These are phyloP conservation scores for Pyrrhoderma lamaoense DNA, from an alignment of 1,284 basidiomycete species.

Conservation along the genomic window DNA sequence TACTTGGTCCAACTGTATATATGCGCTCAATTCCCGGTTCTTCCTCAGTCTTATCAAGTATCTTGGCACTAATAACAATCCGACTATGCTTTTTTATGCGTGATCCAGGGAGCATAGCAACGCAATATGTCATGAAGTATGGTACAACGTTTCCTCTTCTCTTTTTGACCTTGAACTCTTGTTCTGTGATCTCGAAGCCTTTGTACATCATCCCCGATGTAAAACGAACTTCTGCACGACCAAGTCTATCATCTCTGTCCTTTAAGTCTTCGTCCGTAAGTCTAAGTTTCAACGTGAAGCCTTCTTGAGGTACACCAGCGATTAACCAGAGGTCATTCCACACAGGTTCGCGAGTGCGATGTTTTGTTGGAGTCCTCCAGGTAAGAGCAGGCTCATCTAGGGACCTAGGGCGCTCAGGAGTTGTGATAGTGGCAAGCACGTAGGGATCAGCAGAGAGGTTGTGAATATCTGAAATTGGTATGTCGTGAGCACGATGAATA, in stretches of 20 bases:
- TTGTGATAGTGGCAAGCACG: slow-evolving; percentile 28
- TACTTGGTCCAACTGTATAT: slow-evolving; percentile 36
- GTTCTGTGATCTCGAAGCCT: slow-evolving; percentile 24
- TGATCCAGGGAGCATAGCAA: slow-evolving; percentile 22
- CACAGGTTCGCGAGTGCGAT: slow-evolving; percentile 30
- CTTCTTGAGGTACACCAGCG: slow-evolving; percentile 34
- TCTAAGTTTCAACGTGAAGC: slow-evolving; percentile 30
- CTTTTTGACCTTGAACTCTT: slow-evolving; percentile 30
- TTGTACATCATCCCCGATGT: slow-evolving; percentile 17
- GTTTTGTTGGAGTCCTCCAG: slow-evolving; percentile 35
- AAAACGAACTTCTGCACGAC: slow-evolving; percentile 28
- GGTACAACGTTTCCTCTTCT: slow-evolving; percentile 30
- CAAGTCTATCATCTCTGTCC: slow-evolving; percentile 38
- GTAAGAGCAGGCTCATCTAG: slow-evolving; percentile 28
- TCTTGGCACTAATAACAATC: slow-evolving; percentile 28
- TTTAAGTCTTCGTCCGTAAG: slow-evolving; percentile 39
- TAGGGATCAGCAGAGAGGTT: slow-evolving; percentile 36
- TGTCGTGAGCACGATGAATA: slow-evolving; percentile 33
- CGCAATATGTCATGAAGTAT: slow-evolving; percentile 28
- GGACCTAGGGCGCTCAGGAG: slow-evolving; percentile 22
- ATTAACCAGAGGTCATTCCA: slow-evolving; percentile 38
- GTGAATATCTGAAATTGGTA: slow-evolving; percentile 35
- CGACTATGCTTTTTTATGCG: slow-evolving; percentile 24
- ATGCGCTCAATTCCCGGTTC: slow-evolving; percentile 29
- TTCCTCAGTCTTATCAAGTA: slow-evolving; percentile 30